phyloP scores from a whole-genome alignment of 257 asterid genomes.

The Solanum bulbocastanum region DNA sequence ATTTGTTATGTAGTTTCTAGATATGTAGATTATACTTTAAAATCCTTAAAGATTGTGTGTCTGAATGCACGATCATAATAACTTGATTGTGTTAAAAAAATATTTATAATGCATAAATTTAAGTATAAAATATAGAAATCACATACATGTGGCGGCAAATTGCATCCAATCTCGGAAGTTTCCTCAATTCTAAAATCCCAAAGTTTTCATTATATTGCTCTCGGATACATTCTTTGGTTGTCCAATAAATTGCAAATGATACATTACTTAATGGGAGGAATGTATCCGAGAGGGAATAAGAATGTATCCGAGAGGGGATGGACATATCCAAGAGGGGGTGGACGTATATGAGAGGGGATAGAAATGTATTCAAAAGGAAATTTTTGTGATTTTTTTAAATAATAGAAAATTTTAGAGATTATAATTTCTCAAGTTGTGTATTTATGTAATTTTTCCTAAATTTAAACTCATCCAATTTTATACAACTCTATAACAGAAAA shows the following conservation, averaged over 20 bases:
- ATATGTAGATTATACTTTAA: neutral
- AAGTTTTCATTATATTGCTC: neutral
- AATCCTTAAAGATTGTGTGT: neutral
- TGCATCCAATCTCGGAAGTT: neutral
- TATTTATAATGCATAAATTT: too few species aligned
- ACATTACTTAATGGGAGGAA: neutral
- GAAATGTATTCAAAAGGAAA: too few species aligned
- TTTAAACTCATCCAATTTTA: neutral
- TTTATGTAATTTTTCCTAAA: too few species aligned
- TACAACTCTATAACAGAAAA: neutral
- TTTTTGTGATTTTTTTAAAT: too few species aligned
- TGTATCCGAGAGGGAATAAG: too few species aligned
- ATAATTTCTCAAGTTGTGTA: too few species aligned
- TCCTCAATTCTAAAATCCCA: neutral
- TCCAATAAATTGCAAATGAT: neutral
- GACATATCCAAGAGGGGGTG: too few species aligned
- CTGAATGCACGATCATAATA: neutral
- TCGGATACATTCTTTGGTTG: too few species aligned
- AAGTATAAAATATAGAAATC: neutral
- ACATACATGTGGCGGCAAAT: neutral
- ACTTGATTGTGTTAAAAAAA: neutral
- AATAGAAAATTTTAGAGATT: too few species aligned
- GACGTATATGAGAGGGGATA: too few species aligned
- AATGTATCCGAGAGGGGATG: too few species aligned
- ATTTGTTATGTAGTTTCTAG: neutral